Percentiles rank a stretch among this genome's conserved stretches.
Conservation (phyloP, 257 asterid genomes). For the Solanum sejunctum region DNA sequence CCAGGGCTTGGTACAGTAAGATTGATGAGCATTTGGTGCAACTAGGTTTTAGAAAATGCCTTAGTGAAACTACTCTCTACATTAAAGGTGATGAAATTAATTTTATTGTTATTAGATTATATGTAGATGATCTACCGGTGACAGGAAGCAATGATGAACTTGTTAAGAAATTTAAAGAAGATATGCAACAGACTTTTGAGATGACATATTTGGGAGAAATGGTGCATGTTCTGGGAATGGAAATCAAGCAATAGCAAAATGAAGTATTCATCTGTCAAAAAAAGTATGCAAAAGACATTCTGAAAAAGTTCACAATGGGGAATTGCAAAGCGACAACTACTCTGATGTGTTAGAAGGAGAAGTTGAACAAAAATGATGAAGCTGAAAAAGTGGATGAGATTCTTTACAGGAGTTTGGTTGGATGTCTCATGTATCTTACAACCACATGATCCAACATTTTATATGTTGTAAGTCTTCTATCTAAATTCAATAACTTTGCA, state of each 20-base stretch:
- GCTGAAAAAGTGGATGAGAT: no score
- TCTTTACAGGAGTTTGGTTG: not conserved
- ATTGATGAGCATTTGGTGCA: not conserved
- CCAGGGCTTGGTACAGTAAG: not conserved
- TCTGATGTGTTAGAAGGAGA: not conserved
- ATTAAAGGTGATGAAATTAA: not conserved
- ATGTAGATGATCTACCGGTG: not conserved
- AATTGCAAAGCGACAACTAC: not conserved
- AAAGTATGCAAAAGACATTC: not conserved
- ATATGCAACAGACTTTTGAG: not conserved
- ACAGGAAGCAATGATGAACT: not conserved
- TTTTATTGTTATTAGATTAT: not conserved
- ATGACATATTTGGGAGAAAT: not conserved
- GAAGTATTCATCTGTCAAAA: not conserved
- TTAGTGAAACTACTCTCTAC: not conserved
- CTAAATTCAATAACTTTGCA: not conserved
- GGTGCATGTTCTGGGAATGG: not conserved
- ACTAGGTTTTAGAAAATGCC: not conserved
- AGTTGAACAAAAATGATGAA: not conserved
- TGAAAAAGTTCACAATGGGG: not conserved
- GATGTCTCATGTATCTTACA: not conserved
- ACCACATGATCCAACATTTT: not conserved
- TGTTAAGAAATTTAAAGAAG: not conserved
- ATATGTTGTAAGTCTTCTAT: not conserved
- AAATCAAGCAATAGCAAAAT: not conserved